Conservation (phyloP, 371 early-diverging fungal species). For the Dichotomocladium elegans region DNA sequence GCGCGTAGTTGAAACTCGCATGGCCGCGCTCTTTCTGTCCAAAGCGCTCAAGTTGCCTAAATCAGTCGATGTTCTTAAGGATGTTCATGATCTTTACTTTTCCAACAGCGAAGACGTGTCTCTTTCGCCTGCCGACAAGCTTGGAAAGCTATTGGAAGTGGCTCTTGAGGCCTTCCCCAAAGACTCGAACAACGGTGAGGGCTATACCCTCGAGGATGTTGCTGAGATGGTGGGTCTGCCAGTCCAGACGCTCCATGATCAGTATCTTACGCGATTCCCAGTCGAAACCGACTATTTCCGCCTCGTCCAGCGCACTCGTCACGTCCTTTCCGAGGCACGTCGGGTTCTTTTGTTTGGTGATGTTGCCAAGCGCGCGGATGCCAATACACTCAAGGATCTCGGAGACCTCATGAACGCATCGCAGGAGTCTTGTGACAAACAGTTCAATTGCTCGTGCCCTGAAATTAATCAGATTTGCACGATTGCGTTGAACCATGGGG, state of each 20-base stretch:
- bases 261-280: constrained; percentile 64
- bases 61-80: constrained; percentile 51
- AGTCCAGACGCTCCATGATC: constrained; percentile 49
- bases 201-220: constrained; percentile 64
- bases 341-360: constrained; percentile 80
- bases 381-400: constrained; percentile 40
- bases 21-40: constrained; percentile 73
- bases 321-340: constrained; percentile 79
- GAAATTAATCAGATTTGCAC: constrained; percentile 82
- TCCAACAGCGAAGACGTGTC: constrained; percentile 7
- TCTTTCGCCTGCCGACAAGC: background rate
- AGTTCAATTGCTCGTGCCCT: constrained; percentile 86
- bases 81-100: constrained; percentile 59
- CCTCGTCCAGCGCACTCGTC: constrained; percentile 77
- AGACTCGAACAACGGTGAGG: constrained; percentile 31
- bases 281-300: constrained; percentile 73
- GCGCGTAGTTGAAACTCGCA: constrained; percentile 91
- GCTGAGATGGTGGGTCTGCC: constrained; percentile 54
- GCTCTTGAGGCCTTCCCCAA: constrained; percentile 17
- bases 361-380: constrained; percentile 53
- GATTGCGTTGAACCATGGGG: constrained; percentile 70
- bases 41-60: constrained; percentile 40
- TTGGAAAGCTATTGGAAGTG: constrained; percentile 16
- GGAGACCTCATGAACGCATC: constrained; percentile 90
- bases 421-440: constrained; percentile 76